These are phyloP conservation scores for Geranium brycei DNA, from an alignment of 345 rosid species.

Conservation along the genomic window DNA sequence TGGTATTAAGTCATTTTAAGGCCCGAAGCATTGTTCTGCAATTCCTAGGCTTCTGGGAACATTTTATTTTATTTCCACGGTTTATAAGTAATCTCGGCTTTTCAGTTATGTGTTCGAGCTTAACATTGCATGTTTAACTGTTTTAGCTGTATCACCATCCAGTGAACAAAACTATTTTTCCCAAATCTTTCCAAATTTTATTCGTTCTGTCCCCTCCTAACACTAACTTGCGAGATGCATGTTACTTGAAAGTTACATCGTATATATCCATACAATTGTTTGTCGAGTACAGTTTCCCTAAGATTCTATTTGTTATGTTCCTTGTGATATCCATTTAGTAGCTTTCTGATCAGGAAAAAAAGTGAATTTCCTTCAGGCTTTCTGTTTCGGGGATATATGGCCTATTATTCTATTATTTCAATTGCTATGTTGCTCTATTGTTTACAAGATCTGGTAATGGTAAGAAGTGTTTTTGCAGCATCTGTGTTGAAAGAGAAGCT, in stretches of 20 bases:
- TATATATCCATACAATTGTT: too few relatives aligned
- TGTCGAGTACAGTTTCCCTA: too few relatives aligned
- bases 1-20: too few relatives aligned
- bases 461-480: conserved; percentile 42
- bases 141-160: neutral
- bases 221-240: too few relatives aligned
- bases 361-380: conserved; percentile 1
- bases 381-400: neutral
- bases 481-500: conserved; percentile 91
- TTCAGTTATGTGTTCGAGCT: neutral
- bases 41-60: neutral
- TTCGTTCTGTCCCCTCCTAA: too few relatives aligned
- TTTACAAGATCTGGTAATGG: conserved; percentile 5
- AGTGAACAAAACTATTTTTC: neutral
- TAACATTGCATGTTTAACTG: neutral
- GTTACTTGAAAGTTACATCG: too few relatives aligned
- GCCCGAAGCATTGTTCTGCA: neutral
- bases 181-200: too few relatives aligned
- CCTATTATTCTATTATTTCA: too few relatives aligned
- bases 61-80: neutral
- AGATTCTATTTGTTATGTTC: too few relatives aligned
- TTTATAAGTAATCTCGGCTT: neutral
- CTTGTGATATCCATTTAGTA: neutral
- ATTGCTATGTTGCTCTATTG: neutral
- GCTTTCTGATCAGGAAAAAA: conserved; percentile 2